These are phyloP conservation scores for Aspergillus hiratsukae DNA, from an alignment of 2,329 filamentous ascomycete genomes.

Conservation along the genomic window DNA sequence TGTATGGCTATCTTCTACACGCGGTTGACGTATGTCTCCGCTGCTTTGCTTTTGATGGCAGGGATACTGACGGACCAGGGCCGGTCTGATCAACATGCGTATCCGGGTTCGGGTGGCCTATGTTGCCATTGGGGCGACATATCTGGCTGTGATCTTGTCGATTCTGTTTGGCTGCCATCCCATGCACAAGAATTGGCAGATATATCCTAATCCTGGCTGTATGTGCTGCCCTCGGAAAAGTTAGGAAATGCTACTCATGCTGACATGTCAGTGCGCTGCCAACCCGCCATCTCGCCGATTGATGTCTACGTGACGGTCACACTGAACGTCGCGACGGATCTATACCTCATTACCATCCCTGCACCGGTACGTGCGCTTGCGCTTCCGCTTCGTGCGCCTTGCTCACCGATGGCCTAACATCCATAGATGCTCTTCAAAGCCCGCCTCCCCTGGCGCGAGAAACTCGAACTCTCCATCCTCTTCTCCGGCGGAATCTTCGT, in stretches of 20 bases:
- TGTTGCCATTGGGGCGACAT: slow-evolving; percentile 46
- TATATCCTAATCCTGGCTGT: slow-evolving; percentile 55
- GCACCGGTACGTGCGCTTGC: slow-evolving; percentile 44
- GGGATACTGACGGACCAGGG: slow-evolving; percentile 24
- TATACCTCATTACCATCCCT: slow-evolving; percentile 58
- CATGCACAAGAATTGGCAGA: slow-evolving; percentile 55
- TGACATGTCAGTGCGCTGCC: slow-evolving; percentile 27
- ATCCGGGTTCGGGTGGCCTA: slow-evolving; percentile 50
- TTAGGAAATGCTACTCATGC: no score
- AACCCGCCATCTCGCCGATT: slow-evolving; percentile 48
- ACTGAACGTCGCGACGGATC: slow-evolving; percentile 53
- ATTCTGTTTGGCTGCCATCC: slow-evolving; percentile 52
- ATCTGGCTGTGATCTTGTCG: slow-evolving; percentile 46
- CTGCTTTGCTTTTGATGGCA: background rate
- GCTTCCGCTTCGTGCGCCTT: background rate
- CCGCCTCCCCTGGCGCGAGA: slow-evolving; percentile 47
- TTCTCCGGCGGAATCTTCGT: slow-evolving; percentile 56
- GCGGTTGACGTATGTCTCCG: slow-evolving; percentile 44
- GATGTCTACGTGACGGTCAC: slow-evolving; percentile 51
- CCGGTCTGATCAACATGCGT: slow-evolving; percentile 38
- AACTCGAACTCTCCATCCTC: slow-evolving; percentile 50
- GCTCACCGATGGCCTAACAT: background rate
- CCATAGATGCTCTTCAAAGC: slow-evolving; percentile 51
- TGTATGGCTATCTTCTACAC: slow-evolving; percentile 56
- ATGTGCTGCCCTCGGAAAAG: slow-evolving; percentile 16